Base-by-base conservation (phyloP, 768 basidiomycete genomes). In the Clavaria fumosa region DNA sequence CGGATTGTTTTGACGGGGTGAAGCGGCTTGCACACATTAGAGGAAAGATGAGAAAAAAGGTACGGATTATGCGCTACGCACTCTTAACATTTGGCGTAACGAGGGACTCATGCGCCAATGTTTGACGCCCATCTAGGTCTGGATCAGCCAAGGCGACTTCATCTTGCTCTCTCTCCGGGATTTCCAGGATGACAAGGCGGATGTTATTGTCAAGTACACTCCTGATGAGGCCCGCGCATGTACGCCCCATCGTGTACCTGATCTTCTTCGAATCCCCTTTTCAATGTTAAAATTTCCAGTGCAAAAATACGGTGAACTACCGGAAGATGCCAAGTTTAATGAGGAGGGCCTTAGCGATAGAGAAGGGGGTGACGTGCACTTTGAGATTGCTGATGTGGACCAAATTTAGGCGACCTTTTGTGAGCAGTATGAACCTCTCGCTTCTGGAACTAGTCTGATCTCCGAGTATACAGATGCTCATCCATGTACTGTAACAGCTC, bases 21-120 rank as follows among this genome's bases (percentile, higher is more conserved):
- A 96, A 95, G 62, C 69, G 95, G 53, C 65, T 97, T 56, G 91
- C 89, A 6, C 95, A 99, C 56, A 97, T 99, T 50, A 72, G 95
- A 61, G 95, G 95, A 26, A 96, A 96, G 66, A 91, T 99, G 93
- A 66, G 95, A 50, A 99, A 97, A 64, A 99, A 99, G 82, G 93
- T 81, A 47, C 43, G 73, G 58, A 4, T 21, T 7, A n/a, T n/a
- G n/a, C n/a, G n/a, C n/a, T n/a, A n/a, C n/a, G n/a, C n/a, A n/a
- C n/a, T n/a, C n/a, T n/a, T n/a, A n/a, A n/a, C n/a, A n/a, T n/a
- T n/a, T n/a, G n/a, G n/a, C 18, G 3, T 14, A 9, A 7, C 41
- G n/a, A 15, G 5, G 3, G 3, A 1, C 17, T 31, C 6, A n/a
- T 37, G 10, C 23, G 7, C 22, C 14, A n/a, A 15, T 47, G 14